Base-by-base conservation (phyloP, 148 eudicot species). In the Fagopyrum tataricum region DNA sequence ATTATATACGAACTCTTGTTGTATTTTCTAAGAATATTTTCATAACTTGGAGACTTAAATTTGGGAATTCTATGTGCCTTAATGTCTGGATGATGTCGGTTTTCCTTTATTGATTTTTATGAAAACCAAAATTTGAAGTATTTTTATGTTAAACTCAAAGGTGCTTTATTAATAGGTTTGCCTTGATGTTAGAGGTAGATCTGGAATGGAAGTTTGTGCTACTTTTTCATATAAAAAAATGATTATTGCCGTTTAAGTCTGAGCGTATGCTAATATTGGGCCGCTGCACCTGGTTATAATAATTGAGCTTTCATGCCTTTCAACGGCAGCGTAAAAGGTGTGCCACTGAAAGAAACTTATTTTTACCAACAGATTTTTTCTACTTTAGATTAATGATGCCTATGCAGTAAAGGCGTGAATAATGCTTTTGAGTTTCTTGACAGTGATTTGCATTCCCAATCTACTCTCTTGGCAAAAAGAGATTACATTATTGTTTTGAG, bases 121-220 rank as follows among this genome's bases (percentile, higher is more conserved):
- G 41, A 15, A 23, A 39, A 7, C 2, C 40, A 61, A 64, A 64
- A 13, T 64, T 64, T 14, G 69, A 10, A 39, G 13, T 5, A 17
- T 51, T 14, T 51, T 4, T n/a, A 56, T 21, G 31, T 12, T 18
- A 1, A 20, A 56, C 11, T 56, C 8, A 8, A 55, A 59, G 23
- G 66, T 59, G 66, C 39, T 24, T 59, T 59, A 24, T 59, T 37
- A 39, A 64, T 64, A 37, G 43, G 8, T 64, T 64, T 64, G 44
- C 69, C 43, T 64, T 64, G 69, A 64, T 64, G 14, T 64, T 14
- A 39, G 43, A 64, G 69, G 39, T 64, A 64, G 69, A 64, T 64
- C 69, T 64, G 69, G 39, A 64, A 64, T 64, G 69, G 69, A 64
- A 64, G 69, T 64, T 39, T 64, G 40, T 20, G 43, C 69, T 64